Base-by-base conservation (phyloP, 1,284 basidiomycete species). In the Austroboletus olivaceoglutinosus region DNA sequence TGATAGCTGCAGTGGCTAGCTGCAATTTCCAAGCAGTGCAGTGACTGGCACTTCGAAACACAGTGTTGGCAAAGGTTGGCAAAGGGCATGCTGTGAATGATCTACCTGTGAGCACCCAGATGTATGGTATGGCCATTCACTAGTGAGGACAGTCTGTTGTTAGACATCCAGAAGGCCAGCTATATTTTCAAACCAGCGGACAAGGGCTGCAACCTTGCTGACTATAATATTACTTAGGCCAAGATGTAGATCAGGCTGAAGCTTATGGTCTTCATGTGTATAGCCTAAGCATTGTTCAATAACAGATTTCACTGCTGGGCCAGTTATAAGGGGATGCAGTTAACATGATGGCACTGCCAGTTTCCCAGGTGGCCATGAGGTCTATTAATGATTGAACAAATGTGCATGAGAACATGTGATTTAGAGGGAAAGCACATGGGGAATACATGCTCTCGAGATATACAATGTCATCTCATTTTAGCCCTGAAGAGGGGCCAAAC, bases 221-320 rank as follows among this genome's bases (percentile, higher is more conserved):
- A 91, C 83, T 6, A 76, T 76, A 4, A 81, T 77, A 55, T 90
- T 86, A 51, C 81, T 88, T 51, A 74, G 72, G 1, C 83, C 85
- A 2, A 91, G 70, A 25, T 86, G 73, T 30, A 91, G 67, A 65
- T 91, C 89, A 21, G 89, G 87, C 6, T 86, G 76, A 6, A 87
- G 68, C 6, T 71, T 73, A 18, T 68, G 70, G 62, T 90, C 88
- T 52, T 80, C 74, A n/a, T 74, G 73, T 0, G 74, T 71, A 54
- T 78, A 76, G 8, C n/a, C n/a, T n/a, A n/a, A 86, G 85, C 77
- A 90, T 80, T 8, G 85, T 85, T 11, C 89, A 80, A 66, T 85
- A 91, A 62, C 89, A 91, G 12, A 91, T 82, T 57, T 82, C 75
- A 45, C 81, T 63, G 45, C 63, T 70, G 2, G 85, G 85, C 44